Percentiles rank a stretch among this genome's conserved stretches.
Evolutionary conservation across 1,284 basidiomycete genomes (phyloP).

Genomic region (Ceratobasidium theobromae): DNA sequence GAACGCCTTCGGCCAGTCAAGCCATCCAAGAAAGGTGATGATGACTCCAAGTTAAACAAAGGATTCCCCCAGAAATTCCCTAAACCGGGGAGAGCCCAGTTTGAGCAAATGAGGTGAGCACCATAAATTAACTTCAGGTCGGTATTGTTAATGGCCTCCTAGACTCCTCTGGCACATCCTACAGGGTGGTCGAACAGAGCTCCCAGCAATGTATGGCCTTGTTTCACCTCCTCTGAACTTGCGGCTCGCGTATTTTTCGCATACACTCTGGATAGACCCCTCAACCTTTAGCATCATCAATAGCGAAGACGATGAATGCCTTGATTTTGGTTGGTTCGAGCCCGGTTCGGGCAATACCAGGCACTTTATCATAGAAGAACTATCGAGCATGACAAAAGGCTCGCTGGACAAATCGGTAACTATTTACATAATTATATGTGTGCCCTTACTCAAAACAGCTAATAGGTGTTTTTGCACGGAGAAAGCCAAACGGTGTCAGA

Average conservation of each 20-base stretch:
- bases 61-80: neutral
- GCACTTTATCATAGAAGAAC: constrained; percentile 12
- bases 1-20: neutral
- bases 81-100: neutral
- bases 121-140: neutral
- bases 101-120: constrained; percentile 16
- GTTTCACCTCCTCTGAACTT: neutral
- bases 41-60: constrained; percentile 20
- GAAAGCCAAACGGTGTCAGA: neutral
- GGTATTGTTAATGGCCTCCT: neutral
- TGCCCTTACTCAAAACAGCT: neutral
- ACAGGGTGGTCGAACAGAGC: neutral
- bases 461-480: constrained; percentile 9
- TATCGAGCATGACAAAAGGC: neutral
- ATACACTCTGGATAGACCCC: constrained; percentile 16
- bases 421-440: neutral
- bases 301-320: neutral
- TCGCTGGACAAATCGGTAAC: constrained; percentile 12
- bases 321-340: constrained; percentile 22
- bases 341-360: neutral
- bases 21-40: neutral
- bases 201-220: neutral
- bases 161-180: neutral
- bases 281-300: neutral
- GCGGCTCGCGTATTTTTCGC: constrained; percentile 7